Conservation (phyloP, 805 yeast genomes). For the Brettanomyces naardenensis region DNA sequence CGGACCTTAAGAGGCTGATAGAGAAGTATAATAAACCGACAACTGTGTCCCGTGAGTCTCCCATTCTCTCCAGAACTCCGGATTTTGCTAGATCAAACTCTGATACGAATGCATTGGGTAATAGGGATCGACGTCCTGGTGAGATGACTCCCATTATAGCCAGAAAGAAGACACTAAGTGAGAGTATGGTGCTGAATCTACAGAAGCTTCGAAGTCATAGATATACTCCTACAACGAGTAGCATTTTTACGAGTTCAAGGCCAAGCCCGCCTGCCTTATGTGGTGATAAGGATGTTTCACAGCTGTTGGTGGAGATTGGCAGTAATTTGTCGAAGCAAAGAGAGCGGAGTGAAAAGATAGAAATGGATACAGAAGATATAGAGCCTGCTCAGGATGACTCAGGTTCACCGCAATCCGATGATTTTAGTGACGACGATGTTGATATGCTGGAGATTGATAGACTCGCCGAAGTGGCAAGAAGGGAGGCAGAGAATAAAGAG, state of each 20-base stretch:
- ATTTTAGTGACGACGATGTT: slow-evolving; percentile 23
- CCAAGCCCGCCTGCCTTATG: background rate
- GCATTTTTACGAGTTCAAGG: background rate
- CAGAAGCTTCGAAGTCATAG: slow-evolving; percentile 28
- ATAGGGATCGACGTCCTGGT: background rate
- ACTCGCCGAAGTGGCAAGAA: slow-evolving; percentile 7
- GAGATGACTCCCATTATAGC: slow-evolving; percentile 17
- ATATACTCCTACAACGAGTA: background rate
- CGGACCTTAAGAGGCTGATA: slow-evolving; percentile 25
- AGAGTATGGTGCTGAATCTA: slow-evolving; percentile 28
- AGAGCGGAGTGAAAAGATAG: slow-evolving; percentile 1
- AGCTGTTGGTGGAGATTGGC: slow-evolving; percentile 19
- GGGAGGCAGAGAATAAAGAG: background rate
- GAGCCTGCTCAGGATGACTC: slow-evolving; percentile 1
- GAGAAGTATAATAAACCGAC: slow-evolving; percentile 32
- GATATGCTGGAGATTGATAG: slow-evolving; percentile 24
- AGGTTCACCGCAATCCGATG: slow-evolving; percentile 8
- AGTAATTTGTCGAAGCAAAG: slow-evolving; percentile 8
- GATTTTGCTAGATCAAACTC: slow-evolving; percentile 16
- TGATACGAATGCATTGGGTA: slow-evolving; percentile 22
- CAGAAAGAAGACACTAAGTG: slow-evolving; percentile 18
- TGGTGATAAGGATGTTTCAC: slow-evolving; percentile 16
- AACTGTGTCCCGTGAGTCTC: slow-evolving; percentile 17
- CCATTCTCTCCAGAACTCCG: slow-evolving; percentile 8
- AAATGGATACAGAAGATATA: slow-evolving; percentile 3